A percentile compares a stretch with the other conserved stretches of the same genome.
These are phyloP conservation scores for Nothophoma quercina DNA, from an alignment of 2,329 filamentous ascomycete genomes.

Conservation along the genomic window DNA sequence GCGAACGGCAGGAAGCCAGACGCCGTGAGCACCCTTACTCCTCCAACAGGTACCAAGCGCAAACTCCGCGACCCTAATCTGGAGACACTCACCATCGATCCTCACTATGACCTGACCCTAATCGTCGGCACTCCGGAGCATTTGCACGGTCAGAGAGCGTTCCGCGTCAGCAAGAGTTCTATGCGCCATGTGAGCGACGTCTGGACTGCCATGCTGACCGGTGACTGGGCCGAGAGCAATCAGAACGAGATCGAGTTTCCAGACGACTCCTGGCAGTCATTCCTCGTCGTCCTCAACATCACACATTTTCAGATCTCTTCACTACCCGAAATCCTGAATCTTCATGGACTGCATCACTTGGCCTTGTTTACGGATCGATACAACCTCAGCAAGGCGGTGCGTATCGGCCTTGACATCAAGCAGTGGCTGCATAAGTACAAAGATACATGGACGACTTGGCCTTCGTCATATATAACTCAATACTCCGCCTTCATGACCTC, in stretches of 20 bases:
- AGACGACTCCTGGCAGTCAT: conserved; percentile 3
- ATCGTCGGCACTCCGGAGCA: conserved; percentile 9
- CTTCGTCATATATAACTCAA: not conserved
- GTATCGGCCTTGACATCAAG: not conserved
- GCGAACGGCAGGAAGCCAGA: too few relatives aligned
- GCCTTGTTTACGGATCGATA: conserved; percentile 5
- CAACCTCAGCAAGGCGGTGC: not conserved
- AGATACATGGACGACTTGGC: not conserved
- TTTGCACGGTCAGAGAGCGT: not conserved
- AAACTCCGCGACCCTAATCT: not conserved
- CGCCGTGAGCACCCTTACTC: too few relatives aligned
- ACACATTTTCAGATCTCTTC: conserved; percentile 1
- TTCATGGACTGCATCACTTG: not conserved
- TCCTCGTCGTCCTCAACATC: conserved; percentile 4
- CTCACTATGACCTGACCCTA: conserved; percentile 14
- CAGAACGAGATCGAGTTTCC: conserved; percentile 6
- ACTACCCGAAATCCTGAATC: not conserved
- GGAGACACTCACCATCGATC: conserved; percentile 6
- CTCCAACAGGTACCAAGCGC: not conserved
- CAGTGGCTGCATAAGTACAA: not conserved
- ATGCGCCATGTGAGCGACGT: conserved; percentile 11
- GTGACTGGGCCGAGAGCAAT: conserved; percentile 6
- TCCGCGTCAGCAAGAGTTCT: conserved; percentile 6
- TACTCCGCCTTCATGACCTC: not conserved
- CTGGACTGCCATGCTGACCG: conserved; percentile 15